Base-by-base conservation (phyloP, 176 grass and related monocot species). In the Ananas comosus region DNA sequence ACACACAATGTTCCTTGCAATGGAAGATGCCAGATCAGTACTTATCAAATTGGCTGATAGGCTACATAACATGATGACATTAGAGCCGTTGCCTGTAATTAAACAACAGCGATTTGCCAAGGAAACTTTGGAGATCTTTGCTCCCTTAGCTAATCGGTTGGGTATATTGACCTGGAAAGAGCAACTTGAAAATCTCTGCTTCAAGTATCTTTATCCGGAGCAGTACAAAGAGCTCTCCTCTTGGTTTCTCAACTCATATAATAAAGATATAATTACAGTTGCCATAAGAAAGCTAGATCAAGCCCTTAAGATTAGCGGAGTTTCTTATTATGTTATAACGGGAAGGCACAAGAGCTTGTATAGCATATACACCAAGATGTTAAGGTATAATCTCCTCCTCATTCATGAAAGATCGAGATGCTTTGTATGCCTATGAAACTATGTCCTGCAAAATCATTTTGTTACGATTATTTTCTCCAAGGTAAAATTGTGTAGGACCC, bases 301-400 rank as follows among this genome's bases (percentile, higher is more conserved):
- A 71, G 82, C 91, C 66, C 80, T 96, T 75, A 64, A 88, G 54
- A 83, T 85, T 64, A 83, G 72, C 74, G 81, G 74, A 53, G 23
- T 96, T 74, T 75, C 59, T 53, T 91, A 72, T 84, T 85, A 86
- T 72, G 74, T 69, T 16, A 68, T 91, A 68, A 85, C 79, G 10
- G 88, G 91, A 25, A 87, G 88, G 51, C 75, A 83, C 75, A 96
- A 96, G 70, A 88, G 88, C 78, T 72, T 91, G n/a, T 91, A 81
- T 74, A 88, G 91, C 56, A 91, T 96, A 49, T 82, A 96, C 69
- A 91, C 71, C 69, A 96, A 96, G 73, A 96, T 96, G 91, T 17
- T 54, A 80, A 91, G 85, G 85, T 88, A 88, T 75, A 67, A 33
- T 56, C 0, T 18, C 54, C 14, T 5, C 54, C 16, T 56, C 12